Percentiles rank a stretch among this genome's conserved stretches.
Conservation (phyloP, 768 basidiomycete genomes). For the Trametes coccinea region DNA sequence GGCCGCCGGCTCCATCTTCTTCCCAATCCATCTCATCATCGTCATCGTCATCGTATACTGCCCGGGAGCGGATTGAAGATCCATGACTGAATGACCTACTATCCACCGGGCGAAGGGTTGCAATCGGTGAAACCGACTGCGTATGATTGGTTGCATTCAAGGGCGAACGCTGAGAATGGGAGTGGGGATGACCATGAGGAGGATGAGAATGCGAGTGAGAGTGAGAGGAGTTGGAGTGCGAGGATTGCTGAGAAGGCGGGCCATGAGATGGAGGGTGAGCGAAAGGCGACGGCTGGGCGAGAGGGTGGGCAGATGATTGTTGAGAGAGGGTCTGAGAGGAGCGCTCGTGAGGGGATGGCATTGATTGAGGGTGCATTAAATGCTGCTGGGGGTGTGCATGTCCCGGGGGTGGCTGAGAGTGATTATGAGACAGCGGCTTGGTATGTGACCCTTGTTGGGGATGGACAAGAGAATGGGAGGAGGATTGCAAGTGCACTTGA, state of each 20-base stretch:
- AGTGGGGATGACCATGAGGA: constrained; percentile 2
- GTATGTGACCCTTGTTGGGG: neutral
- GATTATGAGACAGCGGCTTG: constrained; percentile 1
- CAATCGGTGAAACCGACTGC: constrained; percentile 15
- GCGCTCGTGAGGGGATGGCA: neutral
- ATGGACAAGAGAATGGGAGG: constrained; percentile 1
- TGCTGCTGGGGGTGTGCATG: neutral
- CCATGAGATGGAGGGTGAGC: constrained; percentile 6
- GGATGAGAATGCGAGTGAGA: constrained; percentile 8
- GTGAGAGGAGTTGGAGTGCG: constrained; percentile 4
- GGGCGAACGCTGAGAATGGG: constrained; percentile 15
- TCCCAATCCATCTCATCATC: constrained; percentile 41
- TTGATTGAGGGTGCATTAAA: neutral
- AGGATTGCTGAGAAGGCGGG: neutral
- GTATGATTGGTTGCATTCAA: neutral
- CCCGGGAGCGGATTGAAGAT: constrained; percentile 31
- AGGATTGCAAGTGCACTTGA: neutral
- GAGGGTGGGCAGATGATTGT: neutral
- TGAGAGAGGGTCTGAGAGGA: neutral
- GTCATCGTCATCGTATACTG: constrained; percentile 39
- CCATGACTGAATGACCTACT: constrained; percentile 27
- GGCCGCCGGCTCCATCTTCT: constrained; percentile 28
- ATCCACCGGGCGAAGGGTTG: constrained; percentile 30
- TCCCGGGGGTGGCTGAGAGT: constrained; percentile 1
- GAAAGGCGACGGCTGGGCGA: constrained; percentile 2